Evolutionary conservation across 2,329 filamentous ascomycete genomes (phyloP).

Genomic region (Amauroascus verrucosus): DNA sequence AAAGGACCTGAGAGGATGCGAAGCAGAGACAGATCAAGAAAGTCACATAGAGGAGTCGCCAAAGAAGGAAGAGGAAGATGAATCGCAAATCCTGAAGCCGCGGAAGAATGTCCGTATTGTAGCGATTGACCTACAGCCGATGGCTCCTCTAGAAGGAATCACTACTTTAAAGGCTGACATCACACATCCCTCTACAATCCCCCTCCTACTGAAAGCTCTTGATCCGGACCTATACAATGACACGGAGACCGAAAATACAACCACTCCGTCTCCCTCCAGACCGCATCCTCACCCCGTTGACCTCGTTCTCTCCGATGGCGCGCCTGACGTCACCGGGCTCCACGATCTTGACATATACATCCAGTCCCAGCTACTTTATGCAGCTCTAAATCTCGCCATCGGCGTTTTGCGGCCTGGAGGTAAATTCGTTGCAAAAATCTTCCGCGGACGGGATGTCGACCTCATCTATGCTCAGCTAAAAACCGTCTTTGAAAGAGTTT

Average conservation of each 20-base stretch:
- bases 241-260: constrained; percentile 29
- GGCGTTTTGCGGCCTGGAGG: constrained; percentile 88
- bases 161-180: constrained; percentile 90
- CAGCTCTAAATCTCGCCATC: constrained; percentile 82
- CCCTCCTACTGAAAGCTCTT: constrained; percentile 72
- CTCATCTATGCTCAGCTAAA: constrained; percentile 88
- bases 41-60: constrained; percentile 7
- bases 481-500: constrained; percentile 75
- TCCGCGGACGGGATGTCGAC: constrained; percentile 89
- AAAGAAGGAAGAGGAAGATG: constrained; percentile 24
- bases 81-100: constrained; percentile 34
- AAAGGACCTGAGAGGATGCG: constrained; percentile 21
- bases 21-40: constrained; percentile 25
- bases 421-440: constrained; percentile 97
- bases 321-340: constrained; percentile 89
- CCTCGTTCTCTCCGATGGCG: constrained; percentile 87
- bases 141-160: constrained; percentile 86
- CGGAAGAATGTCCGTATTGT: constrained; percentile 81
- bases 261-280: constrained; percentile 25
- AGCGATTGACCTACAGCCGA: constrained; percentile 89
- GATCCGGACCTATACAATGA: constrained; percentile 57
- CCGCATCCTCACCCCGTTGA: constrained; percentile 69
- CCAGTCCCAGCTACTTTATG: constrained; percentile 88
- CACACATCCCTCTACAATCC: constrained; percentile 90
- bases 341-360: constrained; percentile 98